A percentile compares a stretch with the other conserved stretches of the same genome.
phyloP scores from a whole-genome alignment of 2,329 filamentous ascomycete genomes.

The Mollisiaceae sp. region DNA sequence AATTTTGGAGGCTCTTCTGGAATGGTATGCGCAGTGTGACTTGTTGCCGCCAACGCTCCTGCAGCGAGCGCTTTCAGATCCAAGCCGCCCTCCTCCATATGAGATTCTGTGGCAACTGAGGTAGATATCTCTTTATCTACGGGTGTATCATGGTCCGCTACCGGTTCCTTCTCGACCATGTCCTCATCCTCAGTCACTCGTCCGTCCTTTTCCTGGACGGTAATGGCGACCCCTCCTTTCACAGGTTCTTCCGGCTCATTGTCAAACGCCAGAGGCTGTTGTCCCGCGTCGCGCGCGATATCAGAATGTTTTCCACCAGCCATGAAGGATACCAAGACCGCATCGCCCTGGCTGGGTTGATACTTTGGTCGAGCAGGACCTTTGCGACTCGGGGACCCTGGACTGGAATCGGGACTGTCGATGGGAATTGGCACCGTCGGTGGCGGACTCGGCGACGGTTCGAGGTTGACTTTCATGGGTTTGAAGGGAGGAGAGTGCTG shows the following conservation, averaged over 20 bases:
- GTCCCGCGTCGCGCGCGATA: slow-evolving; percentile 62
- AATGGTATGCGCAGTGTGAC: slow-evolving; percentile 21
- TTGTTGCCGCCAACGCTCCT: slow-evolving; percentile 23
- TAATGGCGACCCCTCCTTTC: slow-evolving; percentile 29
- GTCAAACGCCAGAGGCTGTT: slow-evolving; percentile 55
- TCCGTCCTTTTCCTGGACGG: slow-evolving; percentile 39
- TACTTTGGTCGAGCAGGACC: slow-evolving; percentile 27
- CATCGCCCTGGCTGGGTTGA: slow-evolving; percentile 62
- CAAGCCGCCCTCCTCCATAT: slow-evolving; percentile 19
- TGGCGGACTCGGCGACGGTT: slow-evolving; percentile 57
- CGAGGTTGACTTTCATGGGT: slow-evolving; percentile 51
- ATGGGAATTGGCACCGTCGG: slow-evolving; percentile 51
- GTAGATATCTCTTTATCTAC: neutral
- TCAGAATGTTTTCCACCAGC: slow-evolving; percentile 67
- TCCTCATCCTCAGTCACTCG: slow-evolving; percentile 40
- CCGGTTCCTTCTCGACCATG: slow-evolving; percentile 28
- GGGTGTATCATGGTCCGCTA: slow-evolving; percentile 11
- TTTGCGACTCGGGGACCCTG: slow-evolving; percentile 35
- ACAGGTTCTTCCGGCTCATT: slow-evolving; percentile 47
- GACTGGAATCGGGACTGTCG: slow-evolving; percentile 49
- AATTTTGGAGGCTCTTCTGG: slow-evolving; percentile 18
- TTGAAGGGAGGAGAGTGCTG: slow-evolving; percentile 48
- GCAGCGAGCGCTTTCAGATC: slow-evolving; percentile 26
- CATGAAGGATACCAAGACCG: slow-evolving; percentile 69
- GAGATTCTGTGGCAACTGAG: neutral